A percentile compares a stretch with the other conserved stretches of the same genome.
Evolutionary conservation across 2,329 filamentous ascomycete genomes (phyloP).

Genomic region (Seiridium unicorne): DNA sequence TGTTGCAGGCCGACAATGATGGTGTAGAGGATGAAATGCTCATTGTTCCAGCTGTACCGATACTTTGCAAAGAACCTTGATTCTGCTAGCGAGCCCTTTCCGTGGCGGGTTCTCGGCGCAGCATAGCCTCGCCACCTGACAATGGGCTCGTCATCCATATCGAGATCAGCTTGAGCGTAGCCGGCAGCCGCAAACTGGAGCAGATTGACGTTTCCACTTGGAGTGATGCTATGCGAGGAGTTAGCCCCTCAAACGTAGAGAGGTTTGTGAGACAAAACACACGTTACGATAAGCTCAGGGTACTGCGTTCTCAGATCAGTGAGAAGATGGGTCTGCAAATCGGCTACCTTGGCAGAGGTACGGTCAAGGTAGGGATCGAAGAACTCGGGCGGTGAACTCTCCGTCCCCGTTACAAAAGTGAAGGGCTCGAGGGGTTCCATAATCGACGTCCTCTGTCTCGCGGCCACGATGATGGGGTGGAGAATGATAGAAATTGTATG

Average conservation of each 20-base stretch:
- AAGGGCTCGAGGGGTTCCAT: background rate
- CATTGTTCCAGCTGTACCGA: conserved; percentile 32
- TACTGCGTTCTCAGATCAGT: conserved; percentile 5
- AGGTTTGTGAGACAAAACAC: background rate
- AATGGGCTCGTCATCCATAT: background rate
- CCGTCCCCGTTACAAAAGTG: background rate
- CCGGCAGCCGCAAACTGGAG: conserved; percentile 6
- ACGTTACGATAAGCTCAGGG: conserved; percentile 4
- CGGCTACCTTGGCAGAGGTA: background rate
- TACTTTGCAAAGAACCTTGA: conserved; percentile 34
- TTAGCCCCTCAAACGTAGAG: background rate
- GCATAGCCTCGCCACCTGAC: background rate
- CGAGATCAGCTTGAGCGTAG: background rate
- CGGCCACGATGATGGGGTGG: no score
- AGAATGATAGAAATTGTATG: no score
- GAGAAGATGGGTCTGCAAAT: background rate
- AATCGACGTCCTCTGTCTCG: no score
- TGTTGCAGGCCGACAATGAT: conserved; percentile 25
- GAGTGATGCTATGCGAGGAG: background rate
- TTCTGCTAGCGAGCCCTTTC: conserved; percentile 27
- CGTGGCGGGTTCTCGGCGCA: conserved; percentile 14
- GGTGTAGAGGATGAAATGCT: conserved; percentile 37
- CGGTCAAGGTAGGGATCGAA: background rate
- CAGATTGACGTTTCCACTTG: conserved; percentile 3
- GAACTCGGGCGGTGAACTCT: background rate